Conservation (phyloP, 23 red algal species). For the Gracilaria vermiculophylla region DNA sequence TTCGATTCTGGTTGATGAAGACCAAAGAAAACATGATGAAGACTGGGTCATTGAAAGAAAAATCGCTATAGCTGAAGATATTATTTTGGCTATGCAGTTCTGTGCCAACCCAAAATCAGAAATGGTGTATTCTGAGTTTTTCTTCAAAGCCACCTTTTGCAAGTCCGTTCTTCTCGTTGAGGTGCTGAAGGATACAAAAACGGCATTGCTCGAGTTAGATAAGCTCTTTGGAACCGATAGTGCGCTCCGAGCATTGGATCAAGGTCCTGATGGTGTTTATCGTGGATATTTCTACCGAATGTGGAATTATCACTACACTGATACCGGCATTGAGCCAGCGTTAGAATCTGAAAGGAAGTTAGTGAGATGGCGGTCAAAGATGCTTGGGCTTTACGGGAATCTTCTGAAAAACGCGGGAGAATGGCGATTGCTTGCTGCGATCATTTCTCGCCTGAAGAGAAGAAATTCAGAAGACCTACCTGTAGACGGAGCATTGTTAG, state of each 20-base stretch:
- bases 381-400: conserved; percentile 49
- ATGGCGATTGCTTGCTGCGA: conserved; percentile 59
- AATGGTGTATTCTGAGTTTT: conserved; percentile 47
- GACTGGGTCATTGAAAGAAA: conserved; percentile 40
- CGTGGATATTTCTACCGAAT: conserved; percentile 68
- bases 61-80: conserved; percentile 64
- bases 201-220: conserved; percentile 34
- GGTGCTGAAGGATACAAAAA: conserved; percentile 37
- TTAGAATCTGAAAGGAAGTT: conserved; percentile 60
- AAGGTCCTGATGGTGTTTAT: conserved; percentile 45
- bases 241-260: conserved; percentile 41
- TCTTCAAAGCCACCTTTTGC: conserved; percentile 59
- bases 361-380: conserved; percentile 49
- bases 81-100: conserved; percentile 56
- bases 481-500: conserved; percentile 57
- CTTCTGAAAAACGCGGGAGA: conserved; percentile 31
- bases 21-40: conserved; percentile 21
- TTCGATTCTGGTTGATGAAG: background rate
- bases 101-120: conserved; percentile 44
- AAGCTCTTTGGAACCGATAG: conserved; percentile 39
- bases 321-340: conserved; percentile 54
- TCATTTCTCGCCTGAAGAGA: conserved; percentile 46
- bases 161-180: conserved; percentile 31
- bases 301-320: conserved; percentile 69
- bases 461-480: conserved; percentile 60